phyloP scores from a whole-genome alignment of 2,329 filamentous ascomycete species.

The Talaromyces sp. region DNA sequence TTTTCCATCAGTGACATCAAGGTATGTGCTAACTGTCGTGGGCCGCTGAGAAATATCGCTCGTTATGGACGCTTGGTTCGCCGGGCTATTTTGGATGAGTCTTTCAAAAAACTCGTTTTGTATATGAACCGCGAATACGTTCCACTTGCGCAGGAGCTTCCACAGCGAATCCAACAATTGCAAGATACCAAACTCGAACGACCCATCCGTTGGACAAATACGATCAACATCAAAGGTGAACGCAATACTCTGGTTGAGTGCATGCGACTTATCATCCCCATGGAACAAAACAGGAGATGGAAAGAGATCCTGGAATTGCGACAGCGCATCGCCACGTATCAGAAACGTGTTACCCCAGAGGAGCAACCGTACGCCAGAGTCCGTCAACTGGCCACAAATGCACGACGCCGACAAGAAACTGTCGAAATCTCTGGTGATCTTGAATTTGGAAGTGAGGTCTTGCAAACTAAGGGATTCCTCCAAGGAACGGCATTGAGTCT shows the following conservation, averaged over 20 bases:
- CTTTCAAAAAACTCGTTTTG: slow-evolving; percentile 62
- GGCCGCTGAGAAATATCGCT: slow-evolving; percentile 54
- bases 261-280: background rate
- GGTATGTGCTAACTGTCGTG: slow-evolving; percentile 59
- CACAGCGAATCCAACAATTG: slow-evolving; percentile 26
- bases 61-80: slow-evolving; percentile 62
- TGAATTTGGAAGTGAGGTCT: slow-evolving; percentile 25
- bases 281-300: slow-evolving; percentile 19
- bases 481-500: slow-evolving; percentile 45
- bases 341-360: slow-evolving; percentile 29
- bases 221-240: background rate
- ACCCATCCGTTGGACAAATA: background rate
- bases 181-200: slow-evolving; percentile 24
- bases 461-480: slow-evolving; percentile 39
- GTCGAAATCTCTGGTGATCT: slow-evolving; percentile 22
- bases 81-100: slow-evolving; percentile 59
- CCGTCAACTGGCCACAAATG: slow-evolving; percentile 33
- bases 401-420: slow-evolving; percentile 27
- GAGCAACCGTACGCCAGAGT: slow-evolving; percentile 42
- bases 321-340: slow-evolving; percentile 29
- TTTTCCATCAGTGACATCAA: slow-evolving; percentile 52
- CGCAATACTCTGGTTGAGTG: background rate
- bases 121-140: slow-evolving; percentile 48
- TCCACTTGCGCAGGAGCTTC: slow-evolving; percentile 38
- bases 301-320: slow-evolving; percentile 27